Evolutionary conservation across 2,329 filamentous ascomycete species (phyloP).

Genomic region (Aureobasidium sp.): DNA sequence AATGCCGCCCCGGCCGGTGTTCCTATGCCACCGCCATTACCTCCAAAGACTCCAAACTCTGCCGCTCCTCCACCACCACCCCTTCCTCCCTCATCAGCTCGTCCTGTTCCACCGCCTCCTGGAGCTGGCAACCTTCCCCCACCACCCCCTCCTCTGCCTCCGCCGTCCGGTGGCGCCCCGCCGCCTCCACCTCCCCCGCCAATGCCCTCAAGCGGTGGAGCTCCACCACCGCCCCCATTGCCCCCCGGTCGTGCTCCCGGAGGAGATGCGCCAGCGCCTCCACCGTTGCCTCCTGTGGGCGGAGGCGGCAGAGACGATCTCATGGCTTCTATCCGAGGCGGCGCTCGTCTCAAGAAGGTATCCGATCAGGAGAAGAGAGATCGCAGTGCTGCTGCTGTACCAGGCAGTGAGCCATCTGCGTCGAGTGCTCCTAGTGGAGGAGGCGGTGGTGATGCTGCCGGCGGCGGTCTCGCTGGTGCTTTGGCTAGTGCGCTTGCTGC

Average conservation of each 20-base stretch:
- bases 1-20: constrained; percentile 28
- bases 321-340: constrained; percentile 64
- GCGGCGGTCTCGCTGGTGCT: constrained; percentile 39
- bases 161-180: constrained; percentile 29
- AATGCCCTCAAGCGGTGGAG: constrained; percentile 27
- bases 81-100: constrained; percentile 30
- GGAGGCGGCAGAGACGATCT: constrained; percentile 52
- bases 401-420: constrained; percentile 47
- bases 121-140: constrained; percentile 31
- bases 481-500: constrained; percentile 77
- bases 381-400: constrained; percentile 58
- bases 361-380: constrained; percentile 63
- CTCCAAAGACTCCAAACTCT: constrained; percentile 29
- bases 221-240: constrained; percentile 37
- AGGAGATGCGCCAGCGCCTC: constrained; percentile 49
- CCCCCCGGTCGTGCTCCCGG: constrained; percentile 43
- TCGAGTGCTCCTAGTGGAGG: constrained; percentile 46
- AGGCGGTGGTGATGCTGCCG: constrained; percentile 46
- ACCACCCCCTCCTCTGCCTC: constrained; percentile 37
- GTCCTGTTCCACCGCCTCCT: constrained; percentile 30
- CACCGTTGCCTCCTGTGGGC: constrained; percentile 38
- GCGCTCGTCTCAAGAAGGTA: constrained; percentile 64
- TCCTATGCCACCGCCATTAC: constrained; percentile 36
- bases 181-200: constrained; percentile 37
- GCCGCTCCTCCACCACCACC: constrained; percentile 36